A percentile compares a stretch with the other conserved stretches of the same genome.
Conservation (phyloP, 2,329 filamentous ascomycete species). For the Arthrobotrys entomopaga region DNA sequence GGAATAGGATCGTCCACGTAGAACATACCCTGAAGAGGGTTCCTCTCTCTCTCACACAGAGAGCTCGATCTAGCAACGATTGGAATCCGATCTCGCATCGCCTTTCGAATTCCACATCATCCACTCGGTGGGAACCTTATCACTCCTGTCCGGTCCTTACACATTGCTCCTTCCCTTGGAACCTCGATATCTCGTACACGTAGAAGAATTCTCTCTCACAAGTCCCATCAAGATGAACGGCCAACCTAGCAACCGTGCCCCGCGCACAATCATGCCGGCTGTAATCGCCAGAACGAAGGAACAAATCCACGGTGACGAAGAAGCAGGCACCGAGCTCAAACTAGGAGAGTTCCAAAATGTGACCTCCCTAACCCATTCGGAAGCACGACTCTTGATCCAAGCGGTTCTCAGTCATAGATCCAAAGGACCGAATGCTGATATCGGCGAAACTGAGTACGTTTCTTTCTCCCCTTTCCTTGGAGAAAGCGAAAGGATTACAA, state of each 20-base stretch:
- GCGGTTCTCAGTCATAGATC: constrained; percentile 83
- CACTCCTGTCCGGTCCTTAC: constrained; percentile 35
- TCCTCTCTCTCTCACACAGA: constrained; percentile 24
- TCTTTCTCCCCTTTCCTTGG: not conserved
- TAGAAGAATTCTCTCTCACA: not conserved
- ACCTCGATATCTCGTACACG: constrained; percentile 7
- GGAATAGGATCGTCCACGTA: constrained; percentile 3
- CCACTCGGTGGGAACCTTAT: not conserved
- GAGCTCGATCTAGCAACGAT: constrained; percentile 5
- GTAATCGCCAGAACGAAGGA: constrained; percentile 75
- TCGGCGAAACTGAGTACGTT: constrained; percentile 82
- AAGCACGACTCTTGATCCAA: constrained; percentile 90
- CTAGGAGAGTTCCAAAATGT: constrained; percentile 94
- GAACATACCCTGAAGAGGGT: constrained; percentile 18
- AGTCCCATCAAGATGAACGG: constrained; percentile 33
- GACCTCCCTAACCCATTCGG: constrained; percentile 89
- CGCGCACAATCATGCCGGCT: constrained; percentile 54
- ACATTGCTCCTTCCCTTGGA: not conserved
- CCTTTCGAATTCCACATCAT: too few species aligned
- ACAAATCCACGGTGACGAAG: constrained; percentile 80
- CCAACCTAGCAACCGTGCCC: constrained; percentile 36
- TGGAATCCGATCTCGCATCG: too few species aligned
- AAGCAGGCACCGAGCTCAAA: constrained; percentile 81
- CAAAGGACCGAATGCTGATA: constrained; percentile 77
- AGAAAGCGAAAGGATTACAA: not conserved